These are phyloP conservation scores for Biscogniauxia sp. DNA, from an alignment of 2,329 filamentous ascomycete species.

Conservation along the genomic window DNA sequence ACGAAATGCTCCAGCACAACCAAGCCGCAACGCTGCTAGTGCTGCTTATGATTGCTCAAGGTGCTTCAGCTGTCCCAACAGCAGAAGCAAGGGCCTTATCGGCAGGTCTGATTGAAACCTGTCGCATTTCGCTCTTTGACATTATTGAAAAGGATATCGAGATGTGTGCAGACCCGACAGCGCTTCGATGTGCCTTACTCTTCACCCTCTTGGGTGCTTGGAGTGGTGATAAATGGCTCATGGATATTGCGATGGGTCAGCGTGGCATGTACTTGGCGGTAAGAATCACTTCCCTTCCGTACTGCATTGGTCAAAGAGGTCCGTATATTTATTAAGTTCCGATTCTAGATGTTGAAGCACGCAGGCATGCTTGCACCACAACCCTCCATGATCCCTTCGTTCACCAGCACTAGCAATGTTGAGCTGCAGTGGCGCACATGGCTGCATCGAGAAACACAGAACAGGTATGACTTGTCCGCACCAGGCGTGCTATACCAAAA, in stretches of 20 bases:
- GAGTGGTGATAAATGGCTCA: conserved; percentile 76
- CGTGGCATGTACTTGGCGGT: conserved; percentile 69
- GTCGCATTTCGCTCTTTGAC: conserved; percentile 69
- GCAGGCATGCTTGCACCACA: conserved; percentile 62
- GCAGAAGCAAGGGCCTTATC: conserved; percentile 64
- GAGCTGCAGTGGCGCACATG: conserved; percentile 61
- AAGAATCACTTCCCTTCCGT: conserved; percentile 22
- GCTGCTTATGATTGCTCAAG: conserved; percentile 70
- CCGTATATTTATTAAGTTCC: conserved; percentile 7
- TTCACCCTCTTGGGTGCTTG: conserved; percentile 68
- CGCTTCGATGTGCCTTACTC: conserved; percentile 63
- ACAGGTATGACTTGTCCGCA: conserved; percentile 46
- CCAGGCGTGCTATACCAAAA: conserved; percentile 11
- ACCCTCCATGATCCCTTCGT: conserved; percentile 42
- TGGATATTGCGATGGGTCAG: conserved; percentile 74
- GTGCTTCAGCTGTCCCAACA: conserved; percentile 63
- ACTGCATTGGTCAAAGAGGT: neutral
- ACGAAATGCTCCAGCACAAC: conserved; percentile 65
- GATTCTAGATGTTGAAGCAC: conserved; percentile 61
- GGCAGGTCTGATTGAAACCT: conserved; percentile 66
- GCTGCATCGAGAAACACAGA: conserved; percentile 63
- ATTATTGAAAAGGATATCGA: conserved; percentile 70
- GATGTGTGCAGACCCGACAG: conserved; percentile 62
- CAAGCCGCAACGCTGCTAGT: conserved; percentile 64
- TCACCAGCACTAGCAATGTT: conserved; percentile 41